These are phyloP conservation scores for Wickerhamiella sorbophila DNA, from an alignment of 805 yeast genomes.

Conservation along the genomic window DNA sequence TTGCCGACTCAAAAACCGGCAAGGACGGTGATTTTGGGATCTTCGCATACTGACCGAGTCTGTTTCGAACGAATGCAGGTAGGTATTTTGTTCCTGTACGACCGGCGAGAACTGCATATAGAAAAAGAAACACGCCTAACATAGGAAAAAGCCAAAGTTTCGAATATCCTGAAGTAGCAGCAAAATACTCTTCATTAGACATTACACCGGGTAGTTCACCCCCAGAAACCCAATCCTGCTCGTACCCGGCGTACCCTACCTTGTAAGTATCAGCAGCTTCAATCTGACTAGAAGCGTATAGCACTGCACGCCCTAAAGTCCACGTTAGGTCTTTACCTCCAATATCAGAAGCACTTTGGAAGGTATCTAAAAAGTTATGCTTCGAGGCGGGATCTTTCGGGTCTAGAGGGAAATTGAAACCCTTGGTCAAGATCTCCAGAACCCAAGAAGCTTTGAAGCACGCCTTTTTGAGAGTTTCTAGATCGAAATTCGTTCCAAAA, in stretches of 20 bases:
- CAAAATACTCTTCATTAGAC: not conserved
- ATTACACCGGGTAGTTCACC: slow-evolving; percentile 14
- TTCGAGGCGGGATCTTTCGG: slow-evolving; percentile 23
- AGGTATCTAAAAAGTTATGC: slow-evolving; percentile 35
- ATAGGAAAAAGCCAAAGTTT: not conserved
- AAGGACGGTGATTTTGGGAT: not conserved
- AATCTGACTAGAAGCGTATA: slow-evolving; percentile 67
- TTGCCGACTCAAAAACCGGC: not conserved
- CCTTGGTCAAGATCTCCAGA: slow-evolving; percentile 75
- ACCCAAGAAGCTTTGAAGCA: slow-evolving; percentile 97
- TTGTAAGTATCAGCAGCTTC: slow-evolving; percentile 10
- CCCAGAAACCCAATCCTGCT: slow-evolving; percentile 14
- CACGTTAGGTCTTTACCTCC: slow-evolving; percentile 83
- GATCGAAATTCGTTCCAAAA: slow-evolving; percentile 39
- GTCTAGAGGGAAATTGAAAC: slow-evolving; percentile 61
- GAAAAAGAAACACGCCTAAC: not conserved
- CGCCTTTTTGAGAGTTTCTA: slow-evolving; percentile 49
- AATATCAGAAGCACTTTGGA: slow-evolving; percentile 68
- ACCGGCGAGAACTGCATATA: not conserved
- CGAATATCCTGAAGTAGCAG: not conserved
- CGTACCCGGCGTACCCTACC: slow-evolving; percentile 16
- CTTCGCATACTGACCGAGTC: not conserved
- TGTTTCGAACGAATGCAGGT: not conserved
- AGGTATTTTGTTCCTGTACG: slow-evolving; percentile 1
- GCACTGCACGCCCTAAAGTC: slow-evolving; percentile 81